Base-by-base conservation (phyloP, 768 basidiomycete species). In the Kwoniella pini region DNA sequence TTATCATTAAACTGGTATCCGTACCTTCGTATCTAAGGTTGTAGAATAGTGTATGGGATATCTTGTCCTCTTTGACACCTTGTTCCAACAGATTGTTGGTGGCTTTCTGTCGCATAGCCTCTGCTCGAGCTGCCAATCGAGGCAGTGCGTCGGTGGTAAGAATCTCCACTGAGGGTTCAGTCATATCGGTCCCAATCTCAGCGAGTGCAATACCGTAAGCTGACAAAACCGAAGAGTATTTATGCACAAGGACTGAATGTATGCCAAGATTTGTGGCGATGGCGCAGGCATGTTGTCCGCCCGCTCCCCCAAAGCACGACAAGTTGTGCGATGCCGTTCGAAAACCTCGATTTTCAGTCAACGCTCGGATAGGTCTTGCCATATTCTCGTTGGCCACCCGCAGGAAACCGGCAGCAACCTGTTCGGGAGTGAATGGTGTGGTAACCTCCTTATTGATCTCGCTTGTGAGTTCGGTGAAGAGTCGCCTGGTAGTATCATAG, bases 301-400 rank as follows among this genome's bases (percentile, higher is more conserved):
- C 77, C 1, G 79, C 77, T 3, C 78, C 78, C 22, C 80, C 80
- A 52, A 80, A 80, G 17, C 67, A 71, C 1, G 74, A 67, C 0
- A 80, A 62, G 39, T 74, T 69, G 57, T 96, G 93, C 62, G 85
- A 86, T 0, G 85, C 83, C 1, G 88, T 88, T 4, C 90, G 88
- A 77, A 90, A 85, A 28, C 93, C 93, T 43, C 89, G 82, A 0
- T 91, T 90, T 76, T 97, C 93, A 0, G 93, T 97, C 63, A 95
- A 62, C 91, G 61, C 43, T 43, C 54, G 12, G 30, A 56, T 57
- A 28, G 94, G 55, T 42, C 61, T 33, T 31, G 54, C 55, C 93
- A 97, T 97, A 0, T 90, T 91, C 80, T 96, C 92, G 69, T 96
- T 96, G 11, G 93, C 93, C 11, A 95, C 92, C 71, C 92, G 90